Conservation (phyloP, 768 basidiomycete species). For the Tylopilus vinaceipallidus region DNA sequence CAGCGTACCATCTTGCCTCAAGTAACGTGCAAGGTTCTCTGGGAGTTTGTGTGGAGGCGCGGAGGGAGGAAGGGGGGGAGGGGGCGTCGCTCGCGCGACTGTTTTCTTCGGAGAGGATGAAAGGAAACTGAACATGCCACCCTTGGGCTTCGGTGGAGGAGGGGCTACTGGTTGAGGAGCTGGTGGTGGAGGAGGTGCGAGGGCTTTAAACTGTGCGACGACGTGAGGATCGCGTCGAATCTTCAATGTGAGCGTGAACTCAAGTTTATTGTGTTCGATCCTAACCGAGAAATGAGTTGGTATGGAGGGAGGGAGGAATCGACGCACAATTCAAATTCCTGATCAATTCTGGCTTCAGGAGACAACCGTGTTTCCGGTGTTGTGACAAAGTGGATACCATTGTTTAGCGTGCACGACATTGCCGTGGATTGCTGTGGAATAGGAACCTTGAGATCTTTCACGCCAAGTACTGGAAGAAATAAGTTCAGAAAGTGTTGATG, state of each 20-base stretch:
- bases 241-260: conserved; percentile 89
- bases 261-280: conserved; percentile 91
- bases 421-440: conserved; percentile 72
- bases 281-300: conserved; percentile 35
- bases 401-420: conserved; percentile 88
- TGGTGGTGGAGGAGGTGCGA: conserved; percentile 48
- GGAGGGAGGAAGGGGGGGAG: conserved; percentile 34
- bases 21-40: conserved; percentile 78
- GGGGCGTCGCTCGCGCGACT: conserved; percentile 40
- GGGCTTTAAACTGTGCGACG: conserved; percentile 68
- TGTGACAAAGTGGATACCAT: conserved; percentile 94
- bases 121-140: conserved; percentile 75
- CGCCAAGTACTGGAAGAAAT: conserved; percentile 58
- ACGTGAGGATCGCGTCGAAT: conserved; percentile 86
- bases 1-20: conserved; percentile 84
- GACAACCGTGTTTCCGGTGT: conserved; percentile 74
- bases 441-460: conserved; percentile 73
- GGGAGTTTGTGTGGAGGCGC: conserved; percentile 45
- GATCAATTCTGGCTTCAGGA: conserved; percentile 64
- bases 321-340: conserved; percentile 88
- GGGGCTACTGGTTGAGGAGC: conserved; percentile 42
- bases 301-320: background rate
- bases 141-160: conserved; percentile 51
- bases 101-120: conserved; percentile 73
- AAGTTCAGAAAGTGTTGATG: background rate